These are phyloP conservation scores for Candida corydali DNA, from an alignment of 805 yeast species.

Conservation along the genomic window DNA sequence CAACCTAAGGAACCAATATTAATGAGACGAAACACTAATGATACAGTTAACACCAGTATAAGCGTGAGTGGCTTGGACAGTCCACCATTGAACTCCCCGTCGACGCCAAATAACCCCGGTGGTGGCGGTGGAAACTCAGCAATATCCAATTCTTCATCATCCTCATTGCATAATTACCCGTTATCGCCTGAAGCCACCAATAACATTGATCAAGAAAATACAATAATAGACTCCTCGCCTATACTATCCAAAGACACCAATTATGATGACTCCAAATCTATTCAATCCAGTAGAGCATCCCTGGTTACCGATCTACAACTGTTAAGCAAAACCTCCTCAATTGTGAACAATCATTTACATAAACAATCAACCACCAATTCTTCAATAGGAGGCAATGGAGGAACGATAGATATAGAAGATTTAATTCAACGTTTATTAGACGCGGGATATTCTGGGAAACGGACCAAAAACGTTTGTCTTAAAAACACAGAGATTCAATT, in stretches of 20 bases:
- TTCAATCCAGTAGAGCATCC: constrained; percentile 10
- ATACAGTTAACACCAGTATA: constrained; percentile 14
- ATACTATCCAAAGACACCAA: neutral
- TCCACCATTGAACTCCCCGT: constrained; percentile 8
- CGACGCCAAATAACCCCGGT: constrained; percentile 1
- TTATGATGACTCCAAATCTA: constrained; percentile 10
- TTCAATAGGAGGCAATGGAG: constrained; percentile 4
- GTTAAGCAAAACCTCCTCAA: constrained; percentile 13
- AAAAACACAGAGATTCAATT: constrained; percentile 86
- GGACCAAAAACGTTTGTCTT: constrained; percentile 84
- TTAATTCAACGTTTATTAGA: constrained; percentile 86
- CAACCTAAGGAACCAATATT: constrained; percentile 75
- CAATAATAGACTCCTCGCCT: neutral
- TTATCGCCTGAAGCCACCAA: constrained; percentile 3
- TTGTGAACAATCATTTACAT: constrained; percentile 8
- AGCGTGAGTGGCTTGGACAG: constrained; percentile 7
- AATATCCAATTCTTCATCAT: constrained; percentile 3
- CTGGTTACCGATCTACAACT: constrained; percentile 8
- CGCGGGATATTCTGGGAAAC: constrained; percentile 93
- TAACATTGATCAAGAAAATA: neutral
- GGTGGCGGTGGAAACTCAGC: neutral
- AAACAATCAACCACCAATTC: constrained; percentile 9
- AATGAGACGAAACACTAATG: constrained; percentile 48
- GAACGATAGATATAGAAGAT: constrained; percentile 65
- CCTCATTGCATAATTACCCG: constrained; percentile 14